Evolutionary conservation across 2,329 filamentous ascomycete genomes (phyloP), one percentile per base, ranked within the genome.

Genomic region (Pyrenophora teres): DNA sequence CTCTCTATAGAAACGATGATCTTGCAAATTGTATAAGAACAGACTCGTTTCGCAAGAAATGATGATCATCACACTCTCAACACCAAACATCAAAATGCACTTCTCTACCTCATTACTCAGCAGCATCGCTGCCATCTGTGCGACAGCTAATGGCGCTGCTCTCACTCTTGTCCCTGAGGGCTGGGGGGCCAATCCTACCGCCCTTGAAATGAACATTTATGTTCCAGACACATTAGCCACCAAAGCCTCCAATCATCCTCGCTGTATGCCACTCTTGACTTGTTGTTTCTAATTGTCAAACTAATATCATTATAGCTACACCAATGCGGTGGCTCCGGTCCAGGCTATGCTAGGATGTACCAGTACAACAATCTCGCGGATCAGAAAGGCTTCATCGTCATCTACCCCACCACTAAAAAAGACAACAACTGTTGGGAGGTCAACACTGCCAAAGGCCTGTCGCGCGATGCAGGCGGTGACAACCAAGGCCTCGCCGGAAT

Each of bases 391-490:
- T 85, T 82, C 69, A 83, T 87, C 47, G 77, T 82, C 50, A 81
- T 86, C 62, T 86, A 81, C 67, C 81, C 82, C 0, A 71, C 78
- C 43, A 79, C 79, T 3, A 79, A 78, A 0, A 79, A 80, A 51
- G 70, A 72, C 45, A 79, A 65, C 32, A 68, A 64, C 51, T 86
- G 83, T 74, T 86, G 83, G 83, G 83, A 86, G 49, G 81, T 85
- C 13, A 81, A 81, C 18, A 83, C 78, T 1, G 73, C 73, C 6
- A 77, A 73, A 6, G 74, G 81, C 0, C 76, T 87, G 2, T 81
- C 78, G 1, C 83, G 83, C 62, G 75, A 81, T 41, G 82, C 79
- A 4, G 81, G 81, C 33, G 82, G 82, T 3, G 81, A 86, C 67
- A 80, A 77, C 52, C 77, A 79, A 41, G 76, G 77, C 2, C 81